These are phyloP conservation scores for Prunella vulgaris DNA, from an alignment of 257 asterid genomes.

Conservation along the genomic window DNA sequence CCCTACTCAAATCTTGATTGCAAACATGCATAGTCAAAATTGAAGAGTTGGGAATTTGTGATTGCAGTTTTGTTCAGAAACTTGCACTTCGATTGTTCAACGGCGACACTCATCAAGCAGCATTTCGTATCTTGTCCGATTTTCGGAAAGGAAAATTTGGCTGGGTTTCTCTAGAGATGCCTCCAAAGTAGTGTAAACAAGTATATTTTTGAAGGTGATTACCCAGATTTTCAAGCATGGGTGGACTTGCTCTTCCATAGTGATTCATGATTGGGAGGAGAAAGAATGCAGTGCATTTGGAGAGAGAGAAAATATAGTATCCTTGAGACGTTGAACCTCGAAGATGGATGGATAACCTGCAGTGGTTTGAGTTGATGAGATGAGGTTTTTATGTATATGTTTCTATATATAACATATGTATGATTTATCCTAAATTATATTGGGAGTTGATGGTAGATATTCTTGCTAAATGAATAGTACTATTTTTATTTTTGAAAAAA, in stretches of 20 bases:
- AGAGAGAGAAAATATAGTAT: neutral
- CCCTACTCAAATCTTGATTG: no score
- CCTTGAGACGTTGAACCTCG: neutral
- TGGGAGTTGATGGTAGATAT: neutral
- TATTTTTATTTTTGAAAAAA: no score
- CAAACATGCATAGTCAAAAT: neutral
- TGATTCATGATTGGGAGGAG: neutral
- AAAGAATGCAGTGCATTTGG: neutral
- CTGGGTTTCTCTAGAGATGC: conserved; percentile 79
- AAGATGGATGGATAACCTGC: neutral
- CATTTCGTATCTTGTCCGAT: conserved; percentile 80
- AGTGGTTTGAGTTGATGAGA: neutral
- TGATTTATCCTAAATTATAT: neutral
- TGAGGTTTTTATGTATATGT: neutral
- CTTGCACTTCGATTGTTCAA: conserved; percentile 70
- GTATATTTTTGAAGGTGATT: neutral
- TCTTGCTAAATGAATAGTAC: neutral
- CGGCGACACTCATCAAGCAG: conserved; percentile 84
- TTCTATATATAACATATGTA: conserved; percentile 10
- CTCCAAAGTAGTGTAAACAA: conserved; percentile 42
- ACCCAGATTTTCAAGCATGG: neutral
- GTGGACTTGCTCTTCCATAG: neutral
- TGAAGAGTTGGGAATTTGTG: neutral
- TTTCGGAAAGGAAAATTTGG: conserved; percentile 90
- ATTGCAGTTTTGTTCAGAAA: conserved; percentile 76